These are phyloP conservation scores for Solanum ahanhuiri DNA, from an alignment of 257 asterid species.

Conservation along the genomic window DNA sequence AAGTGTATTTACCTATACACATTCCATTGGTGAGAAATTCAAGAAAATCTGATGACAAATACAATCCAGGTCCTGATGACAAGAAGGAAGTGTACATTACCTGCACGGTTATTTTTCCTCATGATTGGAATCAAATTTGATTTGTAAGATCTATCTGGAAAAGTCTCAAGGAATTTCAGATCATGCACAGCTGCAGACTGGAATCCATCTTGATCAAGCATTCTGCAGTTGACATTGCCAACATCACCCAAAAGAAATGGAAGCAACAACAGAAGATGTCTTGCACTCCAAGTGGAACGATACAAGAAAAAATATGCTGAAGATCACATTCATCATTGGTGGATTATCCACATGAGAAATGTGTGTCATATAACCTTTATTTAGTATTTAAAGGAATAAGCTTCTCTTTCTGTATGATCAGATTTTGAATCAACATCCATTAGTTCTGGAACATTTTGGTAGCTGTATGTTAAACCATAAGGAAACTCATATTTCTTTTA, in stretches of 20 bases:
- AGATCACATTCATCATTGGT: neutral
- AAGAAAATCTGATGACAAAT: neutral
- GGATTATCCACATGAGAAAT: neutral
- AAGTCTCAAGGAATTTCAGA: conserved; percentile 59
- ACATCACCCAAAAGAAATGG: neutral
- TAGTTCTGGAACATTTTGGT: neutral
- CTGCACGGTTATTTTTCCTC: conserved; percentile 83
- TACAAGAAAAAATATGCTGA: neutral
- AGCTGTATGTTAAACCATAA: neutral
- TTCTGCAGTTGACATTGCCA: conserved; percentile 23
- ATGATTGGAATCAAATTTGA: conserved; percentile 77
- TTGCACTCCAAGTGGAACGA: neutral
- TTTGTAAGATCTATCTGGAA: conserved; percentile 81
- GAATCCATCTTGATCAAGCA: conserved; percentile 90
- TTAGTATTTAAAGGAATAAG: neutral
- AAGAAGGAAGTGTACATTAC: conserved; percentile 19
- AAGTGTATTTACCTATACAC: conserved; percentile 63
- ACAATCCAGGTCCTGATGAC: neutral
- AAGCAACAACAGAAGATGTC: neutral
- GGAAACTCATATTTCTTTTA: neutral
- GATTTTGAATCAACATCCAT: neutral
- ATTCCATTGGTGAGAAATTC: neutral
- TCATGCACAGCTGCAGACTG: conserved; percentile 87
- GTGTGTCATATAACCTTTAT: neutral
- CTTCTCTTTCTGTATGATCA: neutral